Conservation (phyloP, 192 early-diverging fungal species). For the Rhizophlyctis rosea region DNA sequence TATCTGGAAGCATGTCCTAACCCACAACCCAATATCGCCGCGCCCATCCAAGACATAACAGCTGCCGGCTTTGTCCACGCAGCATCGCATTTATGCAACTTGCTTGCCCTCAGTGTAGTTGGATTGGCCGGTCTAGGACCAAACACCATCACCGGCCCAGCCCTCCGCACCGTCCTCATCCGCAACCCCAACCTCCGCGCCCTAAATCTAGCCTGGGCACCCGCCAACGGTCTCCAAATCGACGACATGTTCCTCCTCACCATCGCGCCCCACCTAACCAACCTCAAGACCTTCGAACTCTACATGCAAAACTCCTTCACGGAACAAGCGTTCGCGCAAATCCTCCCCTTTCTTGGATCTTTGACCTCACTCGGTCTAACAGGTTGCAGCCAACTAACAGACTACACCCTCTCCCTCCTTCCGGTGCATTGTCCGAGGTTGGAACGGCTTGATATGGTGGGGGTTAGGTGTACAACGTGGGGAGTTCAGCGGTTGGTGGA, state of each 20-base stretch:
- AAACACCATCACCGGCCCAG: conserved; percentile 5
- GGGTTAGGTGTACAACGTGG: conserved; percentile 10
- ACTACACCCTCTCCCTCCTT: conserved; percentile 18
- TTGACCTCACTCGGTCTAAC: conserved; percentile 20
- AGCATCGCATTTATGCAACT: conserved; percentile 19
- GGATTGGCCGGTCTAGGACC: conserved; percentile 14
- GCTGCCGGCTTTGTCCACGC: conserved; percentile 19
- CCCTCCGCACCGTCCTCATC: conserved; percentile 14
- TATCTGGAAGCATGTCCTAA: too few relatives aligned
- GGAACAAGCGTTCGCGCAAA: conserved; percentile 18
- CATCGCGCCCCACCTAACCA: conserved; percentile 11
- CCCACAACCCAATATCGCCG: too few relatives aligned
- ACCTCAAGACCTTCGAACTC: conserved; percentile 18
- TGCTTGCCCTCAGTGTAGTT: conserved; percentile 21
- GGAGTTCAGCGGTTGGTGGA: conserved; percentile 22
- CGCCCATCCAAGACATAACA: conserved; percentile 27
- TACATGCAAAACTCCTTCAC: conserved; percentile 26
- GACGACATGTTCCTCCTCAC: conserved; percentile 14
- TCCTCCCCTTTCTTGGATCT: background rate
- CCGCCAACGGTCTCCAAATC: conserved; percentile 3
- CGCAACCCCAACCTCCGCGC: conserved; percentile 19
- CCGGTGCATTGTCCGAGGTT: conserved; percentile 24
- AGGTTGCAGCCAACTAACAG: conserved; percentile 23
- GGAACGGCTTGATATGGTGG: conserved; percentile 32
- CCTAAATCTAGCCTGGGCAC: conserved; percentile 26